A percentile compares a stretch with the other conserved stretches of the same genome.
Evolutionary conservation across 208 protist species (phyloP).

Genomic region (Leishmania aethiopica): DNA sequence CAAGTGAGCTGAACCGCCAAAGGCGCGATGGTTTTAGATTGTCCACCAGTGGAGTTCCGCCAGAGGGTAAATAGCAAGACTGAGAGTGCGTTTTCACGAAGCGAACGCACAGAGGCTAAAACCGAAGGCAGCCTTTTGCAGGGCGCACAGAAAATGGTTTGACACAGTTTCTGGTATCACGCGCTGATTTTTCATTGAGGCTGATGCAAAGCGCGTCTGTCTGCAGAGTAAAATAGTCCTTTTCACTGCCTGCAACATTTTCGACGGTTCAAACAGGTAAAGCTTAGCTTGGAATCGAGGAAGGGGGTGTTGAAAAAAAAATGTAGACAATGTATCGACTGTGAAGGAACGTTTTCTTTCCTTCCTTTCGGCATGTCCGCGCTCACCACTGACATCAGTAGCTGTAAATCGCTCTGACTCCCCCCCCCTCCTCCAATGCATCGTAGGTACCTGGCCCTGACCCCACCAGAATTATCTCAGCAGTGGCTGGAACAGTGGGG

Average conservation of each 20-base stretch:
- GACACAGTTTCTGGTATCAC: too few species aligned
- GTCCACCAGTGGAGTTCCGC: background rate
- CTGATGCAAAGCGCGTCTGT: background rate
- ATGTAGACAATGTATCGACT: background rate
- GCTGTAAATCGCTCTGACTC: background rate
- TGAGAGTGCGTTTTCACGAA: background rate
- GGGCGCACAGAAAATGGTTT: background rate
- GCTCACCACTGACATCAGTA: background rate
- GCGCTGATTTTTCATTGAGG: background rate
- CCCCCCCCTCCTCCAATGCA: background rate
- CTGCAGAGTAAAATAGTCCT: background rate
- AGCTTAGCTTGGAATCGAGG: background rate
- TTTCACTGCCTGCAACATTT: background rate
- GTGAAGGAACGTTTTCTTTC: background rate
- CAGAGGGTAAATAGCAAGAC: background rate
- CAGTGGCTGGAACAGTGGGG: background rate
- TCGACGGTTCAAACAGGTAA: background rate
- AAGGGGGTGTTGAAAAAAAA: background rate
- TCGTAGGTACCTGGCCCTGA: background rate
- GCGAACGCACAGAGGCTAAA: background rate
- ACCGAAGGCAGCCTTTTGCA: background rate
- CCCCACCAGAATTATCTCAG: background rate
- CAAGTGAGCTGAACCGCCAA: background rate
- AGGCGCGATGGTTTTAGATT: background rate
- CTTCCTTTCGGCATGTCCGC: background rate